Evolutionary conservation across 441 rosid species (phyloP), one percentile per base, ranked within the genome.

Genomic region (Erodium texanum): DNA sequence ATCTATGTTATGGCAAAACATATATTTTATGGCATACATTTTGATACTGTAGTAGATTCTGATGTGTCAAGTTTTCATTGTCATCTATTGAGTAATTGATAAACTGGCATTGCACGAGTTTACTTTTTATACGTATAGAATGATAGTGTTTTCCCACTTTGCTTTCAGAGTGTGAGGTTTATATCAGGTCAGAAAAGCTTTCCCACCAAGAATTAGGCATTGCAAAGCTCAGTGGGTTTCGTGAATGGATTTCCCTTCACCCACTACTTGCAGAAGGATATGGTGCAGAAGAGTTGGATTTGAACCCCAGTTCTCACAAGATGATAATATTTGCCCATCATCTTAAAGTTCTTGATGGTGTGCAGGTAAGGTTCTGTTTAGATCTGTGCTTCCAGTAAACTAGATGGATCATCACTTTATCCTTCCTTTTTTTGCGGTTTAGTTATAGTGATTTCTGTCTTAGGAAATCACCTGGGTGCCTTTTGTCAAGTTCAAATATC

Each of bases 271-370:
- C 87, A 12, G 79, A 81, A 43, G 64, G 82, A 75, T 89, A 87
- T 71, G 82, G 71, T 18, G 70, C 54, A 22, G 74, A 78, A 63
- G 85, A 86, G 71, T 71, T 82, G 68, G 85, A 78, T 75, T 73
- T 66, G 38, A 81, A 79, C 64, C 68, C 75, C 27, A 75, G 77
- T 74, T 78, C 83, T 70, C 82, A 73, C 62, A 93, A 93, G 75
- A 93, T 88, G 97, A 83, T 93, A 66, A 81, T 93, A 75, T 93
- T 93, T 83, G 99, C 89, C 61, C 97, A 93, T 83, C 99, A 93
- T 76, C 97, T 81, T 75, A 91, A 85, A 85, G 99, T 93, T 82
- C 92, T 93, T 64, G 87, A 93, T 80, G 87, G 95, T 70, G 80
- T 93, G 70, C 96, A 93, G 90, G 99, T 93, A 48, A 77, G 83